A percentile compares a stretch with the other conserved stretches of the same genome.
These are phyloP conservation scores for Wallacemonas sp. DNA, from an alignment of 208 protist species.

Conservation along the genomic window DNA sequence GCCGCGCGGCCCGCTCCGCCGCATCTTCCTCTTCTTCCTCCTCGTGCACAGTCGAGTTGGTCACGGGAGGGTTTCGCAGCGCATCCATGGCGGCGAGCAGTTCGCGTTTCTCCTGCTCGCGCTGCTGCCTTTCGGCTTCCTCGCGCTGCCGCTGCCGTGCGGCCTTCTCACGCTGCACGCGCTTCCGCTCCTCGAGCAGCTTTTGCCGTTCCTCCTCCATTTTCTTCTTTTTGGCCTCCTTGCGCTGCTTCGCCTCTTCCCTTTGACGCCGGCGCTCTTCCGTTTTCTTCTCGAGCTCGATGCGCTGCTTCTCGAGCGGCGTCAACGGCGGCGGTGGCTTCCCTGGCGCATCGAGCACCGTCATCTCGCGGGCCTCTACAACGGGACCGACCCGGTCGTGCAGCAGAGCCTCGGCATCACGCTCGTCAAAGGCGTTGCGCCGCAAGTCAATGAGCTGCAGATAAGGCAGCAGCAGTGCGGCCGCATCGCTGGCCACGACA, in stretches of 20 bases:
- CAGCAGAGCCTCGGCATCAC: not conserved
- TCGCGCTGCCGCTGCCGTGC: slow-evolving; percentile 1
- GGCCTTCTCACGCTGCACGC: not conserved
- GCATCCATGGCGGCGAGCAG: slow-evolving; percentile 4
- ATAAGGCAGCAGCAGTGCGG: slow-evolving; percentile 20
- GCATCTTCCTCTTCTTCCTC: not conserved
- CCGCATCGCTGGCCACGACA: not conserved
- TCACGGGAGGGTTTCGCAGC: not conserved
- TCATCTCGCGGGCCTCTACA: slow-evolving; percentile 3
- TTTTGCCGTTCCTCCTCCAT: not conserved
- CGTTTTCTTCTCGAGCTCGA: not conserved
- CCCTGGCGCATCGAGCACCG: slow-evolving; percentile 2
- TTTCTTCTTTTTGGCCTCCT: slow-evolving; percentile 4
- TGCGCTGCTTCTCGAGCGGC: not conserved
- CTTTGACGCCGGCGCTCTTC: slow-evolving; percentile 4
- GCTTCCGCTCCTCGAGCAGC: not conserved
- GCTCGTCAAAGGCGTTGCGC: slow-evolving; percentile 3
- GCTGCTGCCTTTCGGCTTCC: not conserved
- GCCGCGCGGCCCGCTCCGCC: not conserved
- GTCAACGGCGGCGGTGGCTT: not conserved
- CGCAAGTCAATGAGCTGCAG: slow-evolving; percentile 21
- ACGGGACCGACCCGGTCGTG: slow-evolving; percentile 6
- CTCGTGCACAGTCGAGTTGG: no score
- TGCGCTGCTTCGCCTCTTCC: slow-evolving; percentile 5
- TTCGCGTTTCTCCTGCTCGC: slow-evolving; percentile 1